phyloP scores from a whole-genome alignment of 352 stramenopile species.

The Phytopythium sindhum region DNA sequence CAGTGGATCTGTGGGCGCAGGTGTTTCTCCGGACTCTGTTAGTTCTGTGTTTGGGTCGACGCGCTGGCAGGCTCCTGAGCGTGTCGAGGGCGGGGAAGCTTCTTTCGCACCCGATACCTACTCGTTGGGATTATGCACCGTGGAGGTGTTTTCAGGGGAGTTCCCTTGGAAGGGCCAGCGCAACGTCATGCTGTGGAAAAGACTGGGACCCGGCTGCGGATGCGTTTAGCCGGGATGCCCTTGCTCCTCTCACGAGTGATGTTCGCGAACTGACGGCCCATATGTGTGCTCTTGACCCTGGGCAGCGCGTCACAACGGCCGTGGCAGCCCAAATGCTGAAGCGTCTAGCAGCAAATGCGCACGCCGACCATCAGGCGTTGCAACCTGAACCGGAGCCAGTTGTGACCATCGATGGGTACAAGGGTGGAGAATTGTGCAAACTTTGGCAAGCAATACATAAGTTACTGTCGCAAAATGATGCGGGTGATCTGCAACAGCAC shows the following conservation, averaged over 20 bases:
- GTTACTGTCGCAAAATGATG: background rate
- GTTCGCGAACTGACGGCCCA: background rate
- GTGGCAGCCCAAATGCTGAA: background rate
- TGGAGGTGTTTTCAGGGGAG: background rate
- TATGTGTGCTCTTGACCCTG: background rate
- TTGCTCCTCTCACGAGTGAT: background rate
- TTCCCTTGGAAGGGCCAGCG: background rate
- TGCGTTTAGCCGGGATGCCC: background rate
- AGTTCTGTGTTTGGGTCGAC: background rate
- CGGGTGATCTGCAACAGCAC: background rate
- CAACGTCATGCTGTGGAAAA: background rate
- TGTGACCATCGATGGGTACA: background rate
- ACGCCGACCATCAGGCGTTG: background rate
- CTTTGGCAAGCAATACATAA: background rate
- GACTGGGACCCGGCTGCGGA: background rate
- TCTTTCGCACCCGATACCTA: background rate
- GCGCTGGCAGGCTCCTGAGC: background rate
- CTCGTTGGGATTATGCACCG: background rate
- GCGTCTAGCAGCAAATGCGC: background rate
- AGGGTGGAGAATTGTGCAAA: background rate
- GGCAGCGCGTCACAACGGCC: background rate
- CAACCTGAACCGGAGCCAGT: background rate
- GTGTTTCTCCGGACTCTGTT: background rate
- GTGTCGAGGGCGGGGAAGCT: background rate
- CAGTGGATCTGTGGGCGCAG: background rate